Percentiles rank a stretch among this genome's conserved stretches.
phyloP scores from a whole-genome alignment of 2,329 filamentous ascomycete genomes.

The Diaporthe sp. region DNA sequence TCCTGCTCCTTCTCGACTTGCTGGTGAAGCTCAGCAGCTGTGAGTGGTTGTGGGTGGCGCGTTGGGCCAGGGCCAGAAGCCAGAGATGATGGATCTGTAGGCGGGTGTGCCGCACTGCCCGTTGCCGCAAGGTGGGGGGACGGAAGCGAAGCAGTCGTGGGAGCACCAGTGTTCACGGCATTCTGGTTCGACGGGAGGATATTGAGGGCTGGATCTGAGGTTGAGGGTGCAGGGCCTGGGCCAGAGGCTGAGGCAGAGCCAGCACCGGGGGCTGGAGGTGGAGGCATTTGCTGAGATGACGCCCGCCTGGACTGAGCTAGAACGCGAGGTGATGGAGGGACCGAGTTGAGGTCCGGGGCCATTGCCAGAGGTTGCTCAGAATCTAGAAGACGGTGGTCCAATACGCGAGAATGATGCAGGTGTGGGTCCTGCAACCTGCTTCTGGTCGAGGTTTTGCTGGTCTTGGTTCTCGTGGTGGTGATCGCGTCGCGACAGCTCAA shows the following conservation, averaged over 20 bases:
- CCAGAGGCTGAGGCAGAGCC: slow-evolving; percentile 45
- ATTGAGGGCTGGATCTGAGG: slow-evolving; percentile 58
- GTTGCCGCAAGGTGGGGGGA: slow-evolving; percentile 49
- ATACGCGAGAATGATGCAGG: slow-evolving; percentile 25
- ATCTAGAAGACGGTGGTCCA: slow-evolving; percentile 20
- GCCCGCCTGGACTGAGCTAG: slow-evolving; percentile 58
- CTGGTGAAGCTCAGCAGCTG: slow-evolving; percentile 87
- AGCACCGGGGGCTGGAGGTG: slow-evolving; percentile 53
- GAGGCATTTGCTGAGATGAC: slow-evolving; percentile 59
- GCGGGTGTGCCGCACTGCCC: slow-evolving; percentile 42
- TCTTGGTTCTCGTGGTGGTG: not conserved
- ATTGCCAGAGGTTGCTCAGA: slow-evolving; percentile 48
- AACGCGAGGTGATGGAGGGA: slow-evolving; percentile 63
- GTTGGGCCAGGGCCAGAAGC: slow-evolving; percentile 75
- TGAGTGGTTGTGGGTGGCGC: slow-evolving; percentile 88
- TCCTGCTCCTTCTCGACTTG: slow-evolving; percentile 97
- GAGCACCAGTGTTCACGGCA: slow-evolving; percentile 56
- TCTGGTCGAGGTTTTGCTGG: not conserved
- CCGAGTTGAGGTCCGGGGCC: slow-evolving; percentile 67
- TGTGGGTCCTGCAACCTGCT: slow-evolving; percentile 32
- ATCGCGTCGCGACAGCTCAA: slow-evolving; percentile 17
- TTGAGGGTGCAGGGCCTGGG: slow-evolving; percentile 43
- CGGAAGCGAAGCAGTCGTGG: slow-evolving; percentile 49
- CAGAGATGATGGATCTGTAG: slow-evolving; percentile 60
- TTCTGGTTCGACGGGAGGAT: slow-evolving; percentile 70